A percentile compares a stretch with the other conserved stretches of the same genome.
phyloP scores from a whole-genome alignment of 352 stramenopile species.

The Globisporangium spinosum region DNA sequence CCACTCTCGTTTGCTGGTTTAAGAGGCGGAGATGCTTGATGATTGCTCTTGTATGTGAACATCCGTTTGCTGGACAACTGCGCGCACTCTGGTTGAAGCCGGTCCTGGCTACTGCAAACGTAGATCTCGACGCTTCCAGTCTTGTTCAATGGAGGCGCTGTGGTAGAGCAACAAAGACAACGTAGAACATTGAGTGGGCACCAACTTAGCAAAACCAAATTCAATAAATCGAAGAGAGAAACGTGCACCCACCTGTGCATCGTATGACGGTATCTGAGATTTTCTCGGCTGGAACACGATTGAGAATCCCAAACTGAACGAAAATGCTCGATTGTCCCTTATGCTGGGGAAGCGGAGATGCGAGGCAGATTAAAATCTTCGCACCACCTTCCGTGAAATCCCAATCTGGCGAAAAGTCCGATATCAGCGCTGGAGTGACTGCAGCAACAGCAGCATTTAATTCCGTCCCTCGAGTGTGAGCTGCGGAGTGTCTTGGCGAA shows the following conservation, averaged over 20 bases:
- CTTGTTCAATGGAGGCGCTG: constrained; percentile 41
- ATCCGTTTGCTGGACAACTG: constrained; percentile 43
- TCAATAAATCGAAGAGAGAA: background rate
- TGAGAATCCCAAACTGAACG: constrained; percentile 63
- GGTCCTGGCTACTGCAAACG: constrained; percentile 36
- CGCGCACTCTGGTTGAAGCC: constrained; percentile 25
- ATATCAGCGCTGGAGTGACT: constrained; percentile 53
- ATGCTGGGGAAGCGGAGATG: constrained; percentile 33
- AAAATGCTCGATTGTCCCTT: constrained; percentile 38
- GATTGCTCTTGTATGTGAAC: constrained; percentile 60
- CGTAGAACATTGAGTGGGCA: background rate
- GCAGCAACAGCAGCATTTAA: constrained; percentile 2
- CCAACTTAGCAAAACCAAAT: constrained; percentile 1
- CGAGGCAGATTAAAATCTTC: constrained; percentile 82
- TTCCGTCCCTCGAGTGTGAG: background rate
- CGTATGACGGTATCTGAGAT: constrained; percentile 72
- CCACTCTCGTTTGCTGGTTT: background rate
- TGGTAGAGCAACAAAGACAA: no score
- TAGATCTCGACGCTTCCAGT: constrained; percentile 58
- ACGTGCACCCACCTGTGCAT: constrained; percentile 51
- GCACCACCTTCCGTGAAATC: constrained; percentile 70
- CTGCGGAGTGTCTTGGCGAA: background rate
- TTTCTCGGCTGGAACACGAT: constrained; percentile 45
- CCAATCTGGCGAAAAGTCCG: constrained; percentile 84
- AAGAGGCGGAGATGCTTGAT: constrained; percentile 26